Conservation (phyloP, 1,284 basidiomycete genomes). For the Violaceomyces palustris region DNA sequence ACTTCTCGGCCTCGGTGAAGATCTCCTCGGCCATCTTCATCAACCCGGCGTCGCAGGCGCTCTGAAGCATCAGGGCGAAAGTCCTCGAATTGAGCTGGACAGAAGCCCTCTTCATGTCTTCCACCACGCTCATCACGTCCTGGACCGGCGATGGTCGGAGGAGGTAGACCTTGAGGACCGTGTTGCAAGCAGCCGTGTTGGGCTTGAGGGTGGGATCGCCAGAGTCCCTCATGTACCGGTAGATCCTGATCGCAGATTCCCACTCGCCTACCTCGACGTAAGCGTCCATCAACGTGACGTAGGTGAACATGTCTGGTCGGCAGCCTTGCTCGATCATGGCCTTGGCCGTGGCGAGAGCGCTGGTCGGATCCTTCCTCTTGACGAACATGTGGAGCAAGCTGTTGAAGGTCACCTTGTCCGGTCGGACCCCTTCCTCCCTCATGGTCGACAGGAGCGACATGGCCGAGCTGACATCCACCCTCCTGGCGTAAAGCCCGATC, state of each 20-base stretch:
- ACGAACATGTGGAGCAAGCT: constrained; percentile 68
- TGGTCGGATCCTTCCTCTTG: constrained; percentile 63
- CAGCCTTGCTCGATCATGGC: constrained; percentile 55
- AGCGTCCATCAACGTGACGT: constrained; percentile 71
- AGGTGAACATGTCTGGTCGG: constrained; percentile 43
- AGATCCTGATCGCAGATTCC: constrained; percentile 67
- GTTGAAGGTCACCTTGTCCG: constrained; percentile 59
- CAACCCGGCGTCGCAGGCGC: constrained; percentile 70
- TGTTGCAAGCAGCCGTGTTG: constrained; percentile 54
- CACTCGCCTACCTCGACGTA: constrained; percentile 78
- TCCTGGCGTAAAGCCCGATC: constrained; percentile 18
- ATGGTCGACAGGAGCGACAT: constrained; percentile 64
- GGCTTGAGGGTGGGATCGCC: constrained; percentile 22
- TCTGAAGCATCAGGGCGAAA: constrained; percentile 74
- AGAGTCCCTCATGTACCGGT: constrained; percentile 61
- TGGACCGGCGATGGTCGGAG: constrained; percentile 71
- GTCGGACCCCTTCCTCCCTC: constrained; percentile 58
- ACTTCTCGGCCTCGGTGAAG: constrained; percentile 54
- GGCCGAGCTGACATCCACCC: constrained; percentile 54
- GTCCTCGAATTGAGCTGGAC: constrained; percentile 64
- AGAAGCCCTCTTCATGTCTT: constrained; percentile 58
- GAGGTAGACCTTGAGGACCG: constrained; percentile 79
- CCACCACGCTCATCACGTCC: constrained; percentile 65
- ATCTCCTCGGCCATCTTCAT: constrained; percentile 67
- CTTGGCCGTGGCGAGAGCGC: constrained; percentile 66